Evolutionary conservation across 768 basidiomycete genomes (phyloP).

Genomic region (Mycena leptocephala): DNA sequence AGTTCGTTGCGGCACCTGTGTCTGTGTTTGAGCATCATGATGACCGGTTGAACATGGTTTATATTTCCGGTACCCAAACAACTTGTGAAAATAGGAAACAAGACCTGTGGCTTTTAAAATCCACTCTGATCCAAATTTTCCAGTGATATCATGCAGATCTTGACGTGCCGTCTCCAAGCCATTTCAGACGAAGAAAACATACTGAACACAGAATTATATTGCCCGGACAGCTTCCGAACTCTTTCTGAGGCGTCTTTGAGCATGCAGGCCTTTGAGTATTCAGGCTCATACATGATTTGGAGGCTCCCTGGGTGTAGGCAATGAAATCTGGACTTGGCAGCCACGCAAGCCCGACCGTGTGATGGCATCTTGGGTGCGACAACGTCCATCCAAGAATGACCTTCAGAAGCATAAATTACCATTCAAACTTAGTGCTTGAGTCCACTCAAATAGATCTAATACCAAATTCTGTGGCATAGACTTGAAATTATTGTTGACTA

Average conservation of each 20-base stretch:
- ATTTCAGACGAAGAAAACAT: not conserved
- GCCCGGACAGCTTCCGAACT: not conserved
- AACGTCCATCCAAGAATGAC: not conserved
- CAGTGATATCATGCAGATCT: not conserved
- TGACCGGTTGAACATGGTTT: too few relatives aligned
- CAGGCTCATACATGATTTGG: not conserved
- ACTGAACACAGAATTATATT: not conserved
- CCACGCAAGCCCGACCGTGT: too few relatives aligned
- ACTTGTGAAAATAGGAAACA: too few relatives aligned
- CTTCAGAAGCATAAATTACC: not conserved
- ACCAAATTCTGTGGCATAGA: not conserved
- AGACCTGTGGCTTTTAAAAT: not conserved
- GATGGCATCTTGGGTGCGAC: not conserved
- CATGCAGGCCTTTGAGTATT: not conserved
- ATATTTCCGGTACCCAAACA: too few relatives aligned
- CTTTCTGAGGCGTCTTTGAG: not conserved
- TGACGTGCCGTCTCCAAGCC: not conserved
- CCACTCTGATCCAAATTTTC: not conserved
- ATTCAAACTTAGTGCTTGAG: not conserved
- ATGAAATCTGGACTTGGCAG: not conserved
- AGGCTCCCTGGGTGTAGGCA: not conserved
- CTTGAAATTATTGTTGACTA: not conserved
- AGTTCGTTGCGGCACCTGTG: too few relatives aligned
- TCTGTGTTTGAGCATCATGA: too few relatives aligned
- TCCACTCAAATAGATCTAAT: not conserved